Base-by-base conservation (phyloP, 202 grass and related monocot genomes). In the Digitaria exilis region DNA sequence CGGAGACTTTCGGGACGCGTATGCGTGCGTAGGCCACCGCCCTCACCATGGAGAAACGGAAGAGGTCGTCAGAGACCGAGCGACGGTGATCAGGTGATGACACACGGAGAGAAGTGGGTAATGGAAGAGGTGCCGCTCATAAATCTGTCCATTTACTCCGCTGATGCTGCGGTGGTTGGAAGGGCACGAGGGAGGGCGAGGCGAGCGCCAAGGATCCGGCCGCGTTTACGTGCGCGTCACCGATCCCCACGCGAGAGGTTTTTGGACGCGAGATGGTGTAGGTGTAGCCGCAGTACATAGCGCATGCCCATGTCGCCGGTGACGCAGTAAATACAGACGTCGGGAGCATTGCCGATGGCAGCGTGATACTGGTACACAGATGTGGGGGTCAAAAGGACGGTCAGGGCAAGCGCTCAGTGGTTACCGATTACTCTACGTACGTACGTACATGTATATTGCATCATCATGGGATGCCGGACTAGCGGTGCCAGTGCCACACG, bases 111-210 rank as follows among this genome's bases (percentile, higher is more conserved):
- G n/a, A 44, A 1, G 6, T n/a, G 56, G 9, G 50, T 55, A 54
- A 79, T 24, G 68, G 46, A 3, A 14, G 45, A 21, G 31, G 35
- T 39, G 42, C 71, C 9, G 71, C 41, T 61, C 52, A 61, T 88
- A 88, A 88, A 74, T 84, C 66, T n/a, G 35, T 74, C 2, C 66
- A 82, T 85, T 76, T 78, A 81, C 77, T 66, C n/a, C 39, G 0
- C 41, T 82, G 88, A 89, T 86, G 88, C 73, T 35, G 59, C 6
- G 84, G 73, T 86, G 3, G 84, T 75, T 90, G 88, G 73, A 21
- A 19, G 76, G 55, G 7, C 52, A 55, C 52, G 52, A 17, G 3
- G 37, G 22, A n/a, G 51, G n/a, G 8, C 21, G 7, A 12, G 45
- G 18, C 60, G n/a, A n/a, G n/a, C n/a, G n/a, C n/a, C n/a, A n/a